Evolutionary conservation across 2,329 filamentous ascomycete species (phyloP).

Genomic region (Xylaria sp.): DNA sequence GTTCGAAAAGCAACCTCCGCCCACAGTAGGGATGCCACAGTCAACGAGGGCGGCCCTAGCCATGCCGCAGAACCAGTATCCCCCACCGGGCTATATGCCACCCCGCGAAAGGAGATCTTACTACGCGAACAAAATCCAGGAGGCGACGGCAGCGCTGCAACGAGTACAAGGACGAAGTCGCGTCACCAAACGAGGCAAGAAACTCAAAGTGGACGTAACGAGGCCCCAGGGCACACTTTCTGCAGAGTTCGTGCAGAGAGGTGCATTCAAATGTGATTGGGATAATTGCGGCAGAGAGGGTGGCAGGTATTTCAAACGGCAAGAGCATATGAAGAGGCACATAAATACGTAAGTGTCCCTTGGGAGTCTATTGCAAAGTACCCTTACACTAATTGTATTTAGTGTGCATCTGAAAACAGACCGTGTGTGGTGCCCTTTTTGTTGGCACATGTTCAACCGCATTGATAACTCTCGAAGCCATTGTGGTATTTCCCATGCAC

Average conservation of each 20-base stretch:
- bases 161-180: slow-evolving; percentile 50
- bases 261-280: not conserved
- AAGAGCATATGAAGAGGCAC: slow-evolving; percentile 68
- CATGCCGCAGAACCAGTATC: not conserved
- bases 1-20: not conserved
- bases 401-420: slow-evolving; percentile 45
- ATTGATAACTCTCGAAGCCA: slow-evolving; percentile 55
- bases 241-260: too few species aligned
- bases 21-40: not conserved
- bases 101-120: slow-evolving; percentile 54
- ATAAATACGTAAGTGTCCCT: slow-evolving; percentile 56
- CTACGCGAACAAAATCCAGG: slow-evolving; percentile 56
- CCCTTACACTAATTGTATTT: slow-evolving; percentile 45
- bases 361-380: slow-evolving; percentile 10
- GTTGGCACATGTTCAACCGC: slow-evolving; percentile 50
- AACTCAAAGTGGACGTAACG: not conserved
- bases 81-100: slow-evolving; percentile 33
- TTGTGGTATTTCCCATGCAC: too few species aligned
- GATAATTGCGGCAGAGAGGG: too few species aligned
- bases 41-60: not conserved
- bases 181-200: slow-evolving; percentile 27
- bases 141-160: slow-evolving; percentile 59
- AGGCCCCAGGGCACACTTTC: too few species aligned
- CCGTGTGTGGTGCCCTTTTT: slow-evolving; percentile 32
- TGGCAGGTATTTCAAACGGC: slow-evolving; percentile 59